These are phyloP conservation scores for Exophiala xenobiotica DNA, from an alignment of 2,329 filamentous ascomycete species.

Conservation along the genomic window DNA sequence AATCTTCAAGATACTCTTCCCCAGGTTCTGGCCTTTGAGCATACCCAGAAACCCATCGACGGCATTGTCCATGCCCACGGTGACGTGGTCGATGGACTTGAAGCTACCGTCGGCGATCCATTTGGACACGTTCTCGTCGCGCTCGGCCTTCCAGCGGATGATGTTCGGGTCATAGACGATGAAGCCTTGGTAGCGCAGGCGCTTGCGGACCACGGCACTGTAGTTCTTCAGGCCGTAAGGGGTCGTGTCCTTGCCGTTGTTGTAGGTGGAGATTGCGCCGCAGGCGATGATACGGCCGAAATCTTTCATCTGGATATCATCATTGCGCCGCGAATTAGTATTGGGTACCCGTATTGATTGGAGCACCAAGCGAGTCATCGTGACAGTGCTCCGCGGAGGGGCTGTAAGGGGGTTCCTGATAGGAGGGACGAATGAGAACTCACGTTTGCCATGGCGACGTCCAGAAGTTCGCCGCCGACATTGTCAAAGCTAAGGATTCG, in stretches of 20 bases:
- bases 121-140: constrained; percentile 67
- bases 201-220: constrained; percentile 59
- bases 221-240: constrained; percentile 63
- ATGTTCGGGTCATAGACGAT: constrained; percentile 62
- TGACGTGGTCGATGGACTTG: constrained; percentile 64
- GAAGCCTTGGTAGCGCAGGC: constrained; percentile 65
- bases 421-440: too few relatives aligned
- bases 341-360: too few relatives aligned
- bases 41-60: constrained; percentile 67
- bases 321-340: too few relatives aligned
- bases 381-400: too few relatives aligned
- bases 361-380: too few relatives aligned
- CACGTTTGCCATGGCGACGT: constrained; percentile 55
- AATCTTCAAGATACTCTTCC: constrained; percentile 71
- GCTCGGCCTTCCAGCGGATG: constrained; percentile 61
- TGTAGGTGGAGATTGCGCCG: constrained; percentile 68
- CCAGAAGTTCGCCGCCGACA: constrained; percentile 66
- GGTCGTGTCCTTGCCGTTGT: constrained; percentile 46
- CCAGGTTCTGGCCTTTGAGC: constrained; percentile 73
- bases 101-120: constrained; percentile 70
- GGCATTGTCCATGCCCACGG: constrained; percentile 69
- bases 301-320: constrained; percentile 48
- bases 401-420: too few relatives aligned
- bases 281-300: constrained; percentile 56
- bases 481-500: constrained; percentile 57